phyloP scores from a whole-genome alignment of 257 asterid species.

The Solanum pennellii region DNA sequence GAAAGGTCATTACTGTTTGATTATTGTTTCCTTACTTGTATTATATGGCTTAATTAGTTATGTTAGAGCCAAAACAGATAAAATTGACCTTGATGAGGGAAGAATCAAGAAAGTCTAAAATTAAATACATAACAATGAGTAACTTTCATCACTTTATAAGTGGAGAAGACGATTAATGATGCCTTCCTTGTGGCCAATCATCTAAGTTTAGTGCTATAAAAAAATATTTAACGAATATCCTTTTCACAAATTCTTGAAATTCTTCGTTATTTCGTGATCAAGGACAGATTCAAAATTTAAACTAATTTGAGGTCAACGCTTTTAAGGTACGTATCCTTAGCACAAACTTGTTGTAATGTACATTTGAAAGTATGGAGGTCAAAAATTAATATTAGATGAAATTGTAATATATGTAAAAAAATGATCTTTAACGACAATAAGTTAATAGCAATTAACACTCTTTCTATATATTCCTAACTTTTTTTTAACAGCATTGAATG shows the following conservation, averaged over 20 bases:
- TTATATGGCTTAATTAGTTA: background rate
- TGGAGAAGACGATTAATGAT: constrained; percentile 10
- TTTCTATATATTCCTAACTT: too few relatives aligned
- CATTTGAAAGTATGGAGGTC: background rate
- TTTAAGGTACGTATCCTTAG: background rate
- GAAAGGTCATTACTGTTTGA: background rate
- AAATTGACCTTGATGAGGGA: background rate
- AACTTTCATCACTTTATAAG: background rate
- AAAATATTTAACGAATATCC: background rate
- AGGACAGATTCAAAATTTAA: background rate
- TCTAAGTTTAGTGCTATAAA: background rate
- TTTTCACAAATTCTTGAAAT: background rate
- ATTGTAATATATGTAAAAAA: too few relatives aligned
- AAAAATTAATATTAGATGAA: background rate
- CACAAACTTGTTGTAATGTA: background rate
- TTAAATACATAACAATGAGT: background rate
- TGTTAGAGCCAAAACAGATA: background rate
- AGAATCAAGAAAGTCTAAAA: background rate
- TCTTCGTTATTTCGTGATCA: background rate
- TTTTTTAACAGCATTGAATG: too few relatives aligned
- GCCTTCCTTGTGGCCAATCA: constrained; percentile 24
- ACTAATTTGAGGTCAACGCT: background rate
- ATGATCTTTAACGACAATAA: too few relatives aligned
- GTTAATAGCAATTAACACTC: too few relatives aligned
- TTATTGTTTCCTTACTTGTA: background rate